phyloP scores from a whole-genome alignment of 2,329 filamentous ascomycete species.

The Zasmidium angulare region DNA sequence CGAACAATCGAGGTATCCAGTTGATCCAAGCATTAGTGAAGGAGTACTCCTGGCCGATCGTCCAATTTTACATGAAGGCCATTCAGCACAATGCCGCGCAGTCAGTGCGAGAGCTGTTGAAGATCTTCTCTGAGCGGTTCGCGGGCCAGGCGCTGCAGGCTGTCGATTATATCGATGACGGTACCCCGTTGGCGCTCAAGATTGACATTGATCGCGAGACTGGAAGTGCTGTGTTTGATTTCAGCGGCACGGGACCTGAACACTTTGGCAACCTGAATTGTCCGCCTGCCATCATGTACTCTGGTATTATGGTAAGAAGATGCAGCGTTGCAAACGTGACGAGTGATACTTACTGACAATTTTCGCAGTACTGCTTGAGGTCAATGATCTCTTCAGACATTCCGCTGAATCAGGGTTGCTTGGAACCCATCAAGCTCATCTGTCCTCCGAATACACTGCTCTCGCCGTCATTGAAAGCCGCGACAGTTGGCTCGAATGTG shows the following conservation, averaged over 20 bases:
- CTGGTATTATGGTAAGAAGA: slow-evolving; percentile 63
- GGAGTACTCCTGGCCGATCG: slow-evolving; percentile 36
- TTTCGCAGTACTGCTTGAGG: slow-evolving; percentile 36
- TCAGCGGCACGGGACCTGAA: slow-evolving; percentile 41
- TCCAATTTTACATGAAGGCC: slow-evolving; percentile 44
- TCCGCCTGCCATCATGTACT: slow-evolving; percentile 71
- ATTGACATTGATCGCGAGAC: slow-evolving; percentile 35
- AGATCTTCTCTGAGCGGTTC: slow-evolving; percentile 19
- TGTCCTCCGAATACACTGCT: slow-evolving; percentile 33
- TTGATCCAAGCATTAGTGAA: slow-evolving; percentile 38
- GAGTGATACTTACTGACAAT: slow-evolving; percentile 37
- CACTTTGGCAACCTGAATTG: slow-evolving; percentile 57
- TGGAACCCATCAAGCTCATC: slow-evolving; percentile 28
- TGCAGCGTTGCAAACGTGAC: slow-evolving; percentile 34
- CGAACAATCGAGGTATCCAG: slow-evolving; percentile 37
- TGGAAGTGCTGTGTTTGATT: slow-evolving; percentile 41
- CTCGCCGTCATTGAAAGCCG: slow-evolving; percentile 29
- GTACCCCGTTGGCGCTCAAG: slow-evolving; percentile 36
- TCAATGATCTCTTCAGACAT: slow-evolving; percentile 36
- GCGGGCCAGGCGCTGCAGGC: slow-evolving; percentile 26
- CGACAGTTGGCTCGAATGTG: slow-evolving; percentile 34
- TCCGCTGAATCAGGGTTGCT: slow-evolving; percentile 52
- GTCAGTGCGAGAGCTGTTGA: slow-evolving; percentile 36
- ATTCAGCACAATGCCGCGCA: slow-evolving; percentile 40
- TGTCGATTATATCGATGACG: slow-evolving; percentile 45